A percentile compares a stretch with the other conserved stretches of the same genome.
phyloP scores from a whole-genome alignment of 768 basidiomycete genomes.

The Thelephora ganbajun region DNA sequence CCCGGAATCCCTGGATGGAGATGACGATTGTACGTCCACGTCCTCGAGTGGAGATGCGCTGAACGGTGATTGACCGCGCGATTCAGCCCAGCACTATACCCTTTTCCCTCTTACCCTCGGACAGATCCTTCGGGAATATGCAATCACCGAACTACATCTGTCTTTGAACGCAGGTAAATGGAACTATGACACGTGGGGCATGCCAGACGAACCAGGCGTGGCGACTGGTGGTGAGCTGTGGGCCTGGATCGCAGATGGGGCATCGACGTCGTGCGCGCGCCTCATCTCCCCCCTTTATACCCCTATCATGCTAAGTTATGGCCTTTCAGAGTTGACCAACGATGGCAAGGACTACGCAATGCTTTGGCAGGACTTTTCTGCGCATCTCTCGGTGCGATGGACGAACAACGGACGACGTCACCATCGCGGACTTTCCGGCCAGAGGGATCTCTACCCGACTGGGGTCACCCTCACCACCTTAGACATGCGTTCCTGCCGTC shows the following conservation, averaged over 20 bases:
- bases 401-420: conserved; percentile 62
- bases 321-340: conserved; percentile 43
- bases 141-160: conserved; percentile 78
- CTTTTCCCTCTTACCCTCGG: conserved; percentile 80
- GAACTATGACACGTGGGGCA: conserved; percentile 77
- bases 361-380: conserved; percentile 91
- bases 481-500: conserved; percentile 70
- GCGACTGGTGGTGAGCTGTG: conserved; percentile 82
- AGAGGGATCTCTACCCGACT: conserved; percentile 39
- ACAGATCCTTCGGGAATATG: conserved; percentile 75
- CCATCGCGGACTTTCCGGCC: conserved; percentile 48
- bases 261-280: conserved; percentile 30
- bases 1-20: conserved; percentile 29
- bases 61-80: background rate
- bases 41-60: background rate
- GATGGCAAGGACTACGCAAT: conserved; percentile 80
- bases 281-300: background rate
- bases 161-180: conserved; percentile 87
- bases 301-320: background rate
- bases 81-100: conserved; percentile 69
- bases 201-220: conserved; percentile 61
- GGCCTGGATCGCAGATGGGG: conserved; percentile 80
- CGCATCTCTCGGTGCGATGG: conserved; percentile 71
- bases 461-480: conserved; percentile 36
- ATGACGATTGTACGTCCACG: conserved; percentile 35